These are phyloP conservation scores for Fusarium proliferatum DNA, from an alignment of 2,329 filamentous ascomycete species.

Conservation along the genomic window DNA sequence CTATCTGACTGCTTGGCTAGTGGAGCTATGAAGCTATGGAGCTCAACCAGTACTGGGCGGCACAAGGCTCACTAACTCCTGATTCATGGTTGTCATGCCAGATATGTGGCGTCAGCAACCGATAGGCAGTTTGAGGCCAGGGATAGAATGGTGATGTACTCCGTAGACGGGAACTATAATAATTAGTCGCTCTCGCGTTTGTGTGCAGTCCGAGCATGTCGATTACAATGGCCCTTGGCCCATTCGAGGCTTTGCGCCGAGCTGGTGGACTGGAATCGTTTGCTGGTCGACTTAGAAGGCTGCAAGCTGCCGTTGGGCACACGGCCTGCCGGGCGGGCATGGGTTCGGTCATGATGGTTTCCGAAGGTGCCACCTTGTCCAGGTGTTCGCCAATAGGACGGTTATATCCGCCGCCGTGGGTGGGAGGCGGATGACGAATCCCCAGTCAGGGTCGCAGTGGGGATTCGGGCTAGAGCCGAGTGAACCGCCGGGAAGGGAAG, in stretches of 20 bases:
- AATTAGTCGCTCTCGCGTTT: conserved; percentile 22
- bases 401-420: conserved; percentile 48
- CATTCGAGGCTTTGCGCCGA: conserved; percentile 47
- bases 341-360: conserved; percentile 42
- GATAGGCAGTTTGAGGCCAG: conserved; percentile 34
- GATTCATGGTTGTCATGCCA: conserved; percentile 44
- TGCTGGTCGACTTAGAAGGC: conserved; percentile 38
- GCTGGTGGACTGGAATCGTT: conserved; percentile 36
- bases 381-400: conserved; percentile 50
- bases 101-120: conserved; percentile 46
- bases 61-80: conserved; percentile 32
- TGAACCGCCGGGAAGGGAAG: conserved; percentile 50
- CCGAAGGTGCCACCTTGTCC: conserved; percentile 43
- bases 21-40: conserved; percentile 44
- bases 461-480: conserved; percentile 54
- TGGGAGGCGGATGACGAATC: conserved; percentile 49
- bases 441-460: conserved; percentile 48
- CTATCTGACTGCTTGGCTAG: conserved; percentile 41
- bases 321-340: conserved; percentile 39
- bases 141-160: conserved; percentile 29
- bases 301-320: conserved; percentile 45
- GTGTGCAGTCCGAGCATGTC: conserved; percentile 27
- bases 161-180: conserved; percentile 25
- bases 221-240: conserved; percentile 43
- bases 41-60: conserved; percentile 29